These are phyloP conservation scores for Ulmus americana DNA, from an alignment of 331 rosid genomes.

Conservation along the genomic window DNA sequence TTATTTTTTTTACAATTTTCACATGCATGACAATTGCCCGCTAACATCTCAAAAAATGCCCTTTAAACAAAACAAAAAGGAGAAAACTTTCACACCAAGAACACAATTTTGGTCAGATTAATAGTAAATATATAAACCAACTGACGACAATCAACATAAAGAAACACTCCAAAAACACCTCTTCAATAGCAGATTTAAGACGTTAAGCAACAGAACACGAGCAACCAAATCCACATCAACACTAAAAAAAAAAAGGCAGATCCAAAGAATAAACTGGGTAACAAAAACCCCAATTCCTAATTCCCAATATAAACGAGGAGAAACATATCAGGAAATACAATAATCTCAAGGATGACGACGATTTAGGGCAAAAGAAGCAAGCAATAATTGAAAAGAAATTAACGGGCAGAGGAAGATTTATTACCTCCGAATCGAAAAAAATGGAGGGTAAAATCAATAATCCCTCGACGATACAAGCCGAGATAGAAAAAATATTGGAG, in stretches of 20 bases:
- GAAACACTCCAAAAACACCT: not conserved
- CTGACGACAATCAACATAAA: not conserved
- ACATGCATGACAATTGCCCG: not conserved
- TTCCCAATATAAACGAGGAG: not conserved
- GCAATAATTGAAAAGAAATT: not conserved
- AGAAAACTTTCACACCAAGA: not conserved
- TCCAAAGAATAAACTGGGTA: not conserved
- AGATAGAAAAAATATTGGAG: not conserved
- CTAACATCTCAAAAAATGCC: not conserved
- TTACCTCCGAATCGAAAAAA: slow-evolving; percentile 7
- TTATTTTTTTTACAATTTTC: not conserved
- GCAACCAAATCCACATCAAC: not conserved
- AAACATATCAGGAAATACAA: not conserved
- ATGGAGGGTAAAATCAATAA: not conserved
- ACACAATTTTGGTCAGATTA: not conserved
- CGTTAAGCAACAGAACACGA: not conserved
- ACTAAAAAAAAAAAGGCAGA: not conserved
- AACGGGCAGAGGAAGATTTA: not conserved
- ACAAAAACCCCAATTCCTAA: slow-evolving; percentile 1
- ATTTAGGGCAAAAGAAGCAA: not conserved
- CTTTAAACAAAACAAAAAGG: not conserved
- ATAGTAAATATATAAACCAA: not conserved
- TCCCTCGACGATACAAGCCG: not conserved
- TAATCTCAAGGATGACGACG: not conserved
- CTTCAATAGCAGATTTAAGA: slow-evolving; percentile 12